Conservation (phyloP, 768 basidiomycete genomes). For the Saitozyma podzolica region DNA sequence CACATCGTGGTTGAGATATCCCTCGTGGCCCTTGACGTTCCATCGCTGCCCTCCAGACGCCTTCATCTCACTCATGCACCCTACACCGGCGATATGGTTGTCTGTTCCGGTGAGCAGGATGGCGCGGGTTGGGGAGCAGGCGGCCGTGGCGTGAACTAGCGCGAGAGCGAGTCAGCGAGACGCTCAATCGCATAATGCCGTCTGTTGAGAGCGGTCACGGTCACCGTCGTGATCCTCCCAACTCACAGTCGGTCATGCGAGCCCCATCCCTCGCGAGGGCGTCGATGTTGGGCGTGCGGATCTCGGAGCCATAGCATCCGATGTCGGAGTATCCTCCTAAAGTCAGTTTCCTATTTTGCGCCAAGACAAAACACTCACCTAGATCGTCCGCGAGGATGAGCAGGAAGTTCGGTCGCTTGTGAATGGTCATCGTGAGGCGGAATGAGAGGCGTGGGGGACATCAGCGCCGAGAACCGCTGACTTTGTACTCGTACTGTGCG, state of each 20-base stretch:
- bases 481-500: no score
- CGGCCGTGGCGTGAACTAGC: slow-evolving; percentile 13
- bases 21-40: slow-evolving; percentile 16
- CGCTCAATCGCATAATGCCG: no score
- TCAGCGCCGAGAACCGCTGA: no score
- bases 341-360: slow-evolving; percentile 8
- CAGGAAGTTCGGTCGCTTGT: slow-evolving; percentile 27
- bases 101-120: slow-evolving; percentile 19
- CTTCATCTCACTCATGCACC: slow-evolving; percentile 8
- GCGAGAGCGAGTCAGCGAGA: neutral
- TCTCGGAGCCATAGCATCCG: slow-evolving; percentile 31
- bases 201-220: no score
- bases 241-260: slow-evolving; percentile 20
- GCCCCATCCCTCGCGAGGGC: slow-evolving; percentile 21
- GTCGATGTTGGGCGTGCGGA: slow-evolving; percentile 32
- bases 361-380: neutral
- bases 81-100: slow-evolving; percentile 11
- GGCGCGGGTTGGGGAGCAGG: slow-evolving; percentile 9
- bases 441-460: no score
- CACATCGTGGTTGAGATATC: slow-evolving; percentile 10
- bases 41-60: slow-evolving; percentile 2
- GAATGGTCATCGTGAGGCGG: no score
- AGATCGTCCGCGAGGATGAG: slow-evolving; percentile 32
- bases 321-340: slow-evolving; percentile 22
- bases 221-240: neutral